Base-by-base conservation (phyloP, 75 land plant species). In the Chamaecyparis obtusa region DNA sequence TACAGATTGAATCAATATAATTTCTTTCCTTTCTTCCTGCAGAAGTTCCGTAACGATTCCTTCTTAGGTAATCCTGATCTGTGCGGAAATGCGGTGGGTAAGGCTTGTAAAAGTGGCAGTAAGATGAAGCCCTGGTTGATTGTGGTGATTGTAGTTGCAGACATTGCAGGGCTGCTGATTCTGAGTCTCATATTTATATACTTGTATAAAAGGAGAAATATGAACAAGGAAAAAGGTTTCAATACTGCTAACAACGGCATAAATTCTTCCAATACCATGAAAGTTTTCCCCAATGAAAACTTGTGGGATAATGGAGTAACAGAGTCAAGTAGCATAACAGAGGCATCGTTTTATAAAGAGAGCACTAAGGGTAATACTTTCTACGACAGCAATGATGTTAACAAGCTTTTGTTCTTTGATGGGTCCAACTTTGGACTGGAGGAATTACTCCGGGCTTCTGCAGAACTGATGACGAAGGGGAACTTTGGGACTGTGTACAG, bases 401-500 rank as follows among this genome's bases (percentile, higher is more conserved):
- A 56, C 19, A 49, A 85, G 86, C 71, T 85, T 13, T 17, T 56
- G 36, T 54, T 56, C 54, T 85, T 85, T 33, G 86, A 85, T 48
- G 55, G 84, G 46, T 41, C n/a, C 39, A 41, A 85, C 5, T 85
- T 90, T 78, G 77, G 80, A 37, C 75, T 90, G 4, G 91, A 90
- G 13, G 91, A 88, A 13, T 43, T 88, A 33, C 78, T 90, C 17
- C 77, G 83, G 27, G 91, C 90, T 4, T 90, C 91, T 24, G 91
- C 91, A 36, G 60, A 90, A 19, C 90, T 90, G 39, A 15, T 90
- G 60, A 54, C 90, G 49, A 90, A 88, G 36, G 86, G 90, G 17
- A 84, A 89, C 39, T 83, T 87, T 7, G 89, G 91, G 44, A 90
- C 54, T 19, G 87, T 84, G 37, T 90, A 88, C 89, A 90, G 88